These are phyloP conservation scores for Hyphodiscus hymeniophilus DNA, from an alignment of 495 filamentous ascomycete genomes.

Conservation along the genomic window DNA sequence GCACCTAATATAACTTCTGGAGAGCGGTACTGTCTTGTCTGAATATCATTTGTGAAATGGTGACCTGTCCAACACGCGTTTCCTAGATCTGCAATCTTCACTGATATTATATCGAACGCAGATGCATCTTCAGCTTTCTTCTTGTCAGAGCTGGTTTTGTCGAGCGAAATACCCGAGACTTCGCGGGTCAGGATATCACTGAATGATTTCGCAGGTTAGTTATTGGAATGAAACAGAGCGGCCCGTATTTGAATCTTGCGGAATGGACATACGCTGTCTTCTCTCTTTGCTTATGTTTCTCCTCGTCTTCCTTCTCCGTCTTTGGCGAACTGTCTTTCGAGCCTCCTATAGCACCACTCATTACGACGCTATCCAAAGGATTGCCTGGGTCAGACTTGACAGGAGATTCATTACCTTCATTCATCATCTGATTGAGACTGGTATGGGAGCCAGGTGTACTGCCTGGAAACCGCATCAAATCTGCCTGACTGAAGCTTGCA, in stretches of 20 bases:
- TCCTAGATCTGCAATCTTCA: constrained; percentile 97
- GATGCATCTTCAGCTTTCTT: constrained; percentile 40
- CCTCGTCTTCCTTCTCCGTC: constrained; percentile 39
- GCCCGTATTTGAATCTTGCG: neutral
- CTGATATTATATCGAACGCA: constrained; percentile 73
- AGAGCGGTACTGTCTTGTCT: constrained; percentile 94
- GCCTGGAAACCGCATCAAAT: constrained; percentile 54
- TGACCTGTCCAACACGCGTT: constrained; percentile 99
- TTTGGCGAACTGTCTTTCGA: constrained; percentile 42
- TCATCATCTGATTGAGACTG: constrained; percentile 76
- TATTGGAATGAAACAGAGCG: neutral
- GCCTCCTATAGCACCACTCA: constrained; percentile 37
- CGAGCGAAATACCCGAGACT: constrained; percentile 89
- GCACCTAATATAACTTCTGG: constrained; percentile 94
- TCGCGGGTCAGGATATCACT: constrained; percentile 88
- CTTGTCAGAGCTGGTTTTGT: constrained; percentile 53
- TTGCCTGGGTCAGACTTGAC: constrained; percentile 14
- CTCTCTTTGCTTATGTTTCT: constrained; percentile 80
- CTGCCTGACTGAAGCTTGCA: constrained; percentile 73
- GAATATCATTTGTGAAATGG: constrained; percentile 99
- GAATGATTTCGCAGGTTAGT: constrained; percentile 13
- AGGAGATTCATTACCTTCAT: constrained; percentile 54
- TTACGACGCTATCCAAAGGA: constrained; percentile 28
- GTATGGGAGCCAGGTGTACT: constrained; percentile 67
- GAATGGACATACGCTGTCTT: constrained; percentile 74